A percentile compares a stretch with the other conserved stretches of the same genome.
phyloP scores from a whole-genome alignment of 257 asterid genomes.

The Primulina huaijiensis region DNA sequence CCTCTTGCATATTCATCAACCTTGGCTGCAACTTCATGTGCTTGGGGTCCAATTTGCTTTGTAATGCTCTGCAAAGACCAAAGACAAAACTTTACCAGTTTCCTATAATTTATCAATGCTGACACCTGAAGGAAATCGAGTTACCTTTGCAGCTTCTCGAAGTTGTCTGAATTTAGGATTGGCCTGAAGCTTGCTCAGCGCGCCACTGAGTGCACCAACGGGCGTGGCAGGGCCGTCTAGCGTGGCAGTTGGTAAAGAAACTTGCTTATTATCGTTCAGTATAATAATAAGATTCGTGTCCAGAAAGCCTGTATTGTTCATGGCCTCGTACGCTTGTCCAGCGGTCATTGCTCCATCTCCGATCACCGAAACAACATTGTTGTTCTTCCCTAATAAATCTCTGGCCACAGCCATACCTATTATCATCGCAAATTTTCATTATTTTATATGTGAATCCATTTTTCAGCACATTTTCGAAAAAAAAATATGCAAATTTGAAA shows the following conservation, averaged over 20 bases:
- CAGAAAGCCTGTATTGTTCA: constrained; percentile 79
- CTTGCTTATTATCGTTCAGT: constrained; percentile 70
- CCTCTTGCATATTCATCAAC: constrained; percentile 86
- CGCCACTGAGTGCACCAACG: constrained; percentile 69
- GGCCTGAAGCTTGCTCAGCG: constrained; percentile 70
- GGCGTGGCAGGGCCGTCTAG: constrained; percentile 75
- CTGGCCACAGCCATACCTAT: constrained; percentile 83
- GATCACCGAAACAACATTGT: constrained; percentile 62
- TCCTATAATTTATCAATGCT: not conserved
- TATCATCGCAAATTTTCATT: not conserved
- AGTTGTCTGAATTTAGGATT: constrained; percentile 67
- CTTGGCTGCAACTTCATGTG: constrained; percentile 79
- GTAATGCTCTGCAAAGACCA: constrained; percentile 46
- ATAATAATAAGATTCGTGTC: constrained; percentile 63
- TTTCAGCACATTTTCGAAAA: not conserved
- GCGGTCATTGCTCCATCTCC: constrained; percentile 89
- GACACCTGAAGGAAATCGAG: not conserved
- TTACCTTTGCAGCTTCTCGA: constrained; percentile 79
- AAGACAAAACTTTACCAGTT: not conserved
- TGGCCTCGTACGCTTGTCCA: constrained; percentile 86
- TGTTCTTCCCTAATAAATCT: constrained; percentile 60
- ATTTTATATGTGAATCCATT: not conserved
- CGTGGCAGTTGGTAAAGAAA: constrained; percentile 72
- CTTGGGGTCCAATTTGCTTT: constrained; percentile 72
- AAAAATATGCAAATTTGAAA: not conserved